These are phyloP conservation scores for Beauveria varroae DNA, from an alignment of 2,329 filamentous ascomycete species.

Conservation along the genomic window DNA sequence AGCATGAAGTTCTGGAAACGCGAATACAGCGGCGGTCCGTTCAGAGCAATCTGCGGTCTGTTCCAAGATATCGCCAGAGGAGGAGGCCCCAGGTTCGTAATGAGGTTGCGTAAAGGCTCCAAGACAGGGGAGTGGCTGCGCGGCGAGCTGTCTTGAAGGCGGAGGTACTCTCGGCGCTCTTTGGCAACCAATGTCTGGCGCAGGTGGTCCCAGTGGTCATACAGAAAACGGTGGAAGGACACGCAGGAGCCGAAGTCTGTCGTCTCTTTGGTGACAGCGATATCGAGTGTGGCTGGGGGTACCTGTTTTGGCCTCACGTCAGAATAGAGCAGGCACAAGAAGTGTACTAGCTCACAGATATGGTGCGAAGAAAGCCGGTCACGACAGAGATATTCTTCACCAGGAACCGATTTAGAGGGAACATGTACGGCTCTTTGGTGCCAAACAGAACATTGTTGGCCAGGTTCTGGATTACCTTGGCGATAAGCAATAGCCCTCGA, in stretches of 20 bases:
- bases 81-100: constrained; percentile 59
- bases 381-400: constrained; percentile 61
- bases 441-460: constrained; percentile 67
- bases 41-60: constrained; percentile 55
- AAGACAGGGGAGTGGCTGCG: constrained; percentile 49
- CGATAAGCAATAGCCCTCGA: constrained; percentile 59
- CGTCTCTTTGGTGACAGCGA: constrained; percentile 36
- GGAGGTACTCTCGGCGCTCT: constrained; percentile 49
- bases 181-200: constrained; percentile 55
- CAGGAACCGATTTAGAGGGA: constrained; percentile 60
- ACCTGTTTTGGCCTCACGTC: constrained; percentile 25
- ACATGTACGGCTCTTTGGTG: constrained; percentile 67
- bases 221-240: constrained; percentile 59
- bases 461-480: constrained; percentile 64
- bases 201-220: constrained; percentile 65
- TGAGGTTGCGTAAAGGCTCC: constrained; percentile 52
- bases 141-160: constrained; percentile 45
- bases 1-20: constrained; percentile 68
- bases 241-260: constrained; percentile 68
- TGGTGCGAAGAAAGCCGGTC: constrained; percentile 59
- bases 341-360: constrained; percentile 45
- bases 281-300: constrained; percentile 39
- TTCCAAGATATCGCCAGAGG: constrained; percentile 64
- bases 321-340: constrained; percentile 15
- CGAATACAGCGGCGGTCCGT: constrained; percentile 57